Evolutionary conservation across 2,329 filamentous ascomycete species (phyloP), one percentile per base, ranked within the genome.

Genomic region (Clonostachys rhizophaga): DNA sequence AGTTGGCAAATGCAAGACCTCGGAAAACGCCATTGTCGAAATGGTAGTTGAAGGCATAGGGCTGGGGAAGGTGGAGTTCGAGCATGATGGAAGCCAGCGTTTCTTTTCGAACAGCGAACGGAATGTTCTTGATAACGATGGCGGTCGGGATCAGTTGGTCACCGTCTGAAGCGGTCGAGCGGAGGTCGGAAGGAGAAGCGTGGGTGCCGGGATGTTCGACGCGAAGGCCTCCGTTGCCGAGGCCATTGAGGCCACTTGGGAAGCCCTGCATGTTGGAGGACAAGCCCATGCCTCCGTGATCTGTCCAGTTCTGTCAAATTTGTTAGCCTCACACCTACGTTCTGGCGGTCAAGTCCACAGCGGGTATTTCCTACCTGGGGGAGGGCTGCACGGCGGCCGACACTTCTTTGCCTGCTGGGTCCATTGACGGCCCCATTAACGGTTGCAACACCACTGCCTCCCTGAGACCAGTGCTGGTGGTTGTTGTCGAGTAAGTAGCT

Each of bases 121-220:
- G 94, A 36, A 99, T 99, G 64, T 99, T 99, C 74, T 99, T 99
- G 70, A 99, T 97, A 49, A 99, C 94, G 58, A 99, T 97, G 47
- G 94, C 94, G 5, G 94, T 99, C 4, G 92, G 92, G 50, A 99
- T 99, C 50, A 99, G 81, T 70, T 97, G 92, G 55, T 96, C 92
- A 48, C 83, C 78, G 43, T 83, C 79, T 60, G 58, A 72, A 34
- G 47, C 41, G 55, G 53, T 69, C 49, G 59, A 71, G 67, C 71
- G 60, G 49, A 71, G 53, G 53, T 69, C 66, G 41, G 57, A 57
- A 14, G 68, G 68, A 11, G 69, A 68, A 43, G 62, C 55, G 49
- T 71, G 69, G 11, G 67, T 60, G 50, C 64, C 67, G 24, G 62
- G 62, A 46, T 66, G 67, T 24, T 72, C 68, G 43, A 66, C 68